Conservation (phyloP, 805 yeast species). For the Priceomyces melissophilus region DNA sequence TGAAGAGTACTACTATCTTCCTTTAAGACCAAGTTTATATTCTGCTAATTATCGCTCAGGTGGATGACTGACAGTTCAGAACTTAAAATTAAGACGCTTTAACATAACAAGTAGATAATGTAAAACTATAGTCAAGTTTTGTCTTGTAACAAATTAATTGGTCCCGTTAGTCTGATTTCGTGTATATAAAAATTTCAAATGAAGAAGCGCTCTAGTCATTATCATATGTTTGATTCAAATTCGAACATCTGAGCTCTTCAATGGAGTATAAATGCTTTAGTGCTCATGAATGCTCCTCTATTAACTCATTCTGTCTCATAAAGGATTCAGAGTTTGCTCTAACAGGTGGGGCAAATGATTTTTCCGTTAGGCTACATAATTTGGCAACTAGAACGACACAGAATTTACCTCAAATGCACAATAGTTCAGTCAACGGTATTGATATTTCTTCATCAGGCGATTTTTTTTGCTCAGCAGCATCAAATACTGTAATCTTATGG, state of each 20-base stretch:
- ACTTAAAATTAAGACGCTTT: no score
- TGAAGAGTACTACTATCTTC: no score
- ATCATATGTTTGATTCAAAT: no score
- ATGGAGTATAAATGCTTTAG: conserved; percentile 7
- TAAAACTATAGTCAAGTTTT: no score
- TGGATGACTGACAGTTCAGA: no score
- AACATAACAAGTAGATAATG: no score
- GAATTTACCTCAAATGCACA: conserved; percentile 15
- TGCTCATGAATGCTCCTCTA: conserved; percentile 15
- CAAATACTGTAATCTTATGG: conserved; percentile 16
- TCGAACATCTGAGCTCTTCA: background rate
- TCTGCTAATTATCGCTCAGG: no score
- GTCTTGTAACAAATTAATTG: no score
- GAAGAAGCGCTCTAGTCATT: no score
- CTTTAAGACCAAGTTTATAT: no score
- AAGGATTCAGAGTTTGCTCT: conserved; percentile 13
- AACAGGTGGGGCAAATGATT: conserved; percentile 22
- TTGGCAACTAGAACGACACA: conserved; percentile 5
- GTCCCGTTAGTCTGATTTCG: no score
- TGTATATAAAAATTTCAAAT: no score
- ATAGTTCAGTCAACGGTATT: conserved; percentile 15
- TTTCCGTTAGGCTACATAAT: conserved; percentile 13
- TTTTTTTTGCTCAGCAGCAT: conserved; percentile 13
- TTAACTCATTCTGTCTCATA: conserved; percentile 14
- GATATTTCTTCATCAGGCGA: conserved; percentile 11